Base-by-base conservation (phyloP, 1,284 basidiomycete species). In the Apiotrichum akiyoshidainum region DNA sequence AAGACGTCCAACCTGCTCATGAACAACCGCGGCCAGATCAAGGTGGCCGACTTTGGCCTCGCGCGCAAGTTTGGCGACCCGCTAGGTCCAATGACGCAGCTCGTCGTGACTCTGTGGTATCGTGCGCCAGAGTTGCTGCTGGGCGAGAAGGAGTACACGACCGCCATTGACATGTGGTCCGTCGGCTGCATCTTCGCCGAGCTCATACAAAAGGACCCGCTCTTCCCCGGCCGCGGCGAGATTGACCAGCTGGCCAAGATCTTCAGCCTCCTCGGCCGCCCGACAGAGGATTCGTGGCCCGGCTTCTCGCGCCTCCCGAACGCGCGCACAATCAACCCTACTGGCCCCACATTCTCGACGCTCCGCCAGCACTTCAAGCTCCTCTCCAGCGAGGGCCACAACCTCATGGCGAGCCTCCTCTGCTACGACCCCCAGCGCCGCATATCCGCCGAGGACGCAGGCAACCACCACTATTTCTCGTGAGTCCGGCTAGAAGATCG, bases 41-140 rank as follows among this genome's bases (percentile, higher is more conserved):
- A 99, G 72, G 91, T 99, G 10, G 96, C 95, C 7, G 96, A 99
- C 78, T 99, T 99, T 76, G 96, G 96, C 5, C 84, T 99, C 40
- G 96, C 96, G 19, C 82, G 96, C 68, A 86, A 92, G 59, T 99
- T 91, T 74, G 94, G 95, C 37, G 96, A 99, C 75, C 94, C 96
- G 5, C 83, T 95, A 2, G 92, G 92, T 9, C 91, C 93, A 19
- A 88, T 99, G 85, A 99, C 96, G 5, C 92, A 94, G 71, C 83
- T 99, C 16, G 96, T 99, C 1, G 96, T 99, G 7, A 99, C 96
- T 1, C 81, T 99, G 16, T 99, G 96, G 96, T 99, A 99, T 80
- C 85, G 95, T 52, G 90, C 96, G 8, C 96, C 96, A 3, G 96
- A 99, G 80, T 89, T 99, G 39, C 82, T 99, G 12, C 81, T 99